These are phyloP conservation scores for Podosphaera xanthii DNA, from an alignment of 2,329 filamentous ascomycete genomes.

Conservation along the genomic window DNA sequence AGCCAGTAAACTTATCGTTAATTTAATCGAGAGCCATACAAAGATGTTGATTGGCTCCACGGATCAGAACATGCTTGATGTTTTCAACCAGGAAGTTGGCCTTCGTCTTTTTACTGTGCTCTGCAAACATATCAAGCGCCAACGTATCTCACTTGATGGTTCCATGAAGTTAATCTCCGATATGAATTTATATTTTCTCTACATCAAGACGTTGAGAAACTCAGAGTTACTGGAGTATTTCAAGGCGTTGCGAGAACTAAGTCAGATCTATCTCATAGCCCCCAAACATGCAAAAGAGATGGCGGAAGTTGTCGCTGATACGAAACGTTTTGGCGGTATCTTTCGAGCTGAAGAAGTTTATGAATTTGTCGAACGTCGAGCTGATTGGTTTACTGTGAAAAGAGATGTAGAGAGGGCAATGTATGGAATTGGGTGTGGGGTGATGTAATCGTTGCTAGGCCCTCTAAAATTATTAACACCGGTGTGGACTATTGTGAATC, in stretches of 20 bases:
- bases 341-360: constrained; percentile 94
- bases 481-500: too few species aligned
- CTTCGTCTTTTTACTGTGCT: constrained; percentile 75
- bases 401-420: constrained; percentile 82
- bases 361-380: constrained; percentile 80
- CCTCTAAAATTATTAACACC: too few species aligned
- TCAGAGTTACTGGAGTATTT: constrained; percentile 74
- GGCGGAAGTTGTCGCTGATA: constrained; percentile 82
- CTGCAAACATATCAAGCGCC: constrained; percentile 93
- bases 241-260: constrained; percentile 70
- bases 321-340: constrained; percentile 71
- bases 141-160: constrained; percentile 73
- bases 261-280: constrained; percentile 88
- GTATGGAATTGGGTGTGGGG: constrained; percentile 74
- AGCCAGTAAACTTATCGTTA: constrained; percentile 60
- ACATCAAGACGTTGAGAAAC: constrained; percentile 62
- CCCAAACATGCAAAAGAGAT: constrained; percentile 76
- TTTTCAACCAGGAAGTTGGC: constrained; percentile 95
- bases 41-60: constrained; percentile 85
- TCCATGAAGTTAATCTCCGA: constrained; percentile 87
- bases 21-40: constrained; percentile 71
- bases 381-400: constrained; percentile 86
- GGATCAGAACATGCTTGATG: constrained; percentile 93
- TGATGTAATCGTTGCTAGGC: constrained; percentile 39
- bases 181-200: constrained; percentile 82